Conservation (phyloP, 306 rosid species). For the Trifolium subterraneum region DNA sequence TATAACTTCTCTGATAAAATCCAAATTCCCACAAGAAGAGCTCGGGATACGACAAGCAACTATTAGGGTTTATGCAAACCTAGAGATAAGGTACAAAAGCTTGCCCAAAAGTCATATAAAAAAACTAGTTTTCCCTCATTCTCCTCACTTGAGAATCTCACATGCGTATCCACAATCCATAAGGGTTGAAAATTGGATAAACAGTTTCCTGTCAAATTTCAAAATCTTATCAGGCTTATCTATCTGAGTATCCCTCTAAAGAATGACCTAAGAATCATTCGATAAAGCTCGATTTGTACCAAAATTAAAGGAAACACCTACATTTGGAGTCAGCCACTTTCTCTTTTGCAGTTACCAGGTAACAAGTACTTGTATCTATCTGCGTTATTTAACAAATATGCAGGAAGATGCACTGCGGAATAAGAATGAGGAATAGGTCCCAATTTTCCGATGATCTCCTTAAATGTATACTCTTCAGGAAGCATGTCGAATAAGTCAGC, state of each 20-base stretch:
- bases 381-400: conserved; percentile 75
- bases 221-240: conserved; percentile 39
- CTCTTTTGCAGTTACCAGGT: conserved; percentile 88
- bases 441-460: conserved; percentile 85
- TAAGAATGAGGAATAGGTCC: conserved; percentile 88
- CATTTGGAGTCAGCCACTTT: conserved; percentile 68
- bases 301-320: conserved; percentile 34
- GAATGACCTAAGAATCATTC: conserved; percentile 52
- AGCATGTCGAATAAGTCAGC: conserved; percentile 88
- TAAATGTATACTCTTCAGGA: conserved; percentile 87
- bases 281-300: conserved; percentile 34
- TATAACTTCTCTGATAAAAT: conserved; percentile 48
- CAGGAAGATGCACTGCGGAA: conserved; percentile 90
- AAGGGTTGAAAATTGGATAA: conserved; percentile 35
- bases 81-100: conserved; percentile 51
- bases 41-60: conserved; percentile 29
- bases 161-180: conserved; percentile 31
- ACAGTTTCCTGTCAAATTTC: conserved; percentile 42
- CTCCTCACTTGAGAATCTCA: conserved; percentile 19
- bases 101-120: conserved; percentile 36
- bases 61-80: conserved; percentile 43
- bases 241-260: conserved; percentile 42
- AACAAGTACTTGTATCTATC: conserved; percentile 69
- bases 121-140: conserved; percentile 22
- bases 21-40: conserved; percentile 39